phyloP scores from a whole-genome alignment of 2,329 filamentous ascomycete genomes.

The Cercospora citrullina region DNA sequence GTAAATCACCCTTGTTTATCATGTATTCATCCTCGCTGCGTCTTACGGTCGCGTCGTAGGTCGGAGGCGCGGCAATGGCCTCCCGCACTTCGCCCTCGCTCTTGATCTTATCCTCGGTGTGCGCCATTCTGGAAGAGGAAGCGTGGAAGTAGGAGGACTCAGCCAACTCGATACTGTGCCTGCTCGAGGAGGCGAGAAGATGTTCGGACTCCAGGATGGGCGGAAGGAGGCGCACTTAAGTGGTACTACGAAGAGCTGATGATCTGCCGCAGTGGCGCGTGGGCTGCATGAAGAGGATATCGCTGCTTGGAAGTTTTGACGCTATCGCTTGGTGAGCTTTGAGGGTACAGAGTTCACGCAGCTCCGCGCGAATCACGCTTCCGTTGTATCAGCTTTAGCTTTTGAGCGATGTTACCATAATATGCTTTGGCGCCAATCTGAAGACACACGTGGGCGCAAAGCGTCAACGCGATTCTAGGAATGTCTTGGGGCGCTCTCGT shows the following conservation, averaged over 20 bases:
- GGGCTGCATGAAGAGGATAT: conserved; percentile 3
- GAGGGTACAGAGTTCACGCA: not conserved
- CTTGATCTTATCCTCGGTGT: conserved; percentile 24
- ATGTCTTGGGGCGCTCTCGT: not conserved
- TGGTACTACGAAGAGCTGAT: not conserved
- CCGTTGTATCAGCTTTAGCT: not conserved
- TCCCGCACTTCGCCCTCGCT: not conserved
- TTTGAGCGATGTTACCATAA: not conserved
- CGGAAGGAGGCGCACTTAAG: not conserved
- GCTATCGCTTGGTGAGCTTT: not conserved
- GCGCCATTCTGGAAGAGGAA: conserved; percentile 17
- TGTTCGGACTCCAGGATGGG: conserved; percentile 20
- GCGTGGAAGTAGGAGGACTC: conserved; percentile 2
- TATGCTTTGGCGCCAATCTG: conserved; percentile 4
- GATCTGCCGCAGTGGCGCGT: conserved; percentile 10
- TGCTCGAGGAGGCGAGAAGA: conserved; percentile 21
- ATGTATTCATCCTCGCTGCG: conserved; percentile 25
- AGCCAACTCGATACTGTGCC: conserved; percentile 21
- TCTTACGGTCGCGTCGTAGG: conserved; percentile 14
- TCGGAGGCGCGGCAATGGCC: not conserved
- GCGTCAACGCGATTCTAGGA: not conserved
- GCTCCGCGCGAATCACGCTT: not conserved
- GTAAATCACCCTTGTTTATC: conserved; percentile 52
- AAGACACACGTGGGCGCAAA: not conserved
- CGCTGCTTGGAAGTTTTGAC: not conserved